Evolutionary conservation across 2,329 filamentous ascomycete species (phyloP).

Genomic region (Beauveria sp.): DNA sequence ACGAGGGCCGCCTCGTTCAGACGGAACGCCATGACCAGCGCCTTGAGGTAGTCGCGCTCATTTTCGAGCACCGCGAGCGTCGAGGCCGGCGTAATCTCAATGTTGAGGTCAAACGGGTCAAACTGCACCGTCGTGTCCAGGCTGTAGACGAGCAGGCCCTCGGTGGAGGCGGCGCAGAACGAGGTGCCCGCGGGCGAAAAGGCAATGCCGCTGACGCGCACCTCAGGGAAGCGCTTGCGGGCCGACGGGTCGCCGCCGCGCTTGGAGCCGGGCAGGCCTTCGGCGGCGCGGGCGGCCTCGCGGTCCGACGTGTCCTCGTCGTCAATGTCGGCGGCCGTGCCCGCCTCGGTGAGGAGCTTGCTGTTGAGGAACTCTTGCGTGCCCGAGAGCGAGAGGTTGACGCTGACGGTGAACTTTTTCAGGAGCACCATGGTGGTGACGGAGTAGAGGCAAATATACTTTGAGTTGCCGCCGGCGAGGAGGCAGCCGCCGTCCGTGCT

Average conservation of each 20-base stretch:
- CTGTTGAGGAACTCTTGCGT: constrained; percentile 97
- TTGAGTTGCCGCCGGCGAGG: constrained; percentile 89
- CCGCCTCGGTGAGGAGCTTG: constrained; percentile 82
- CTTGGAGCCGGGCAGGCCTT: constrained; percentile 74
- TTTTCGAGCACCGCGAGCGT: constrained; percentile 61
- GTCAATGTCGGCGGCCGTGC: constrained; percentile 76
- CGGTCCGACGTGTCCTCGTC: constrained; percentile 82
- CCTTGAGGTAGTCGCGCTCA: constrained; percentile 79
- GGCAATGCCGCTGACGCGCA: constrained; percentile 74
- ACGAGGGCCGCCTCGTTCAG: constrained; percentile 80
- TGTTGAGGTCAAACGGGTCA: constrained; percentile 92
- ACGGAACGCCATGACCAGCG: constrained; percentile 93
- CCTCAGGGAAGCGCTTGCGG: constrained; percentile 68
- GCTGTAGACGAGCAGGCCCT: constrained; percentile 89
- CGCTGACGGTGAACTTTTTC: constrained; percentile 91
- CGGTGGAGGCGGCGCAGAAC: constrained; percentile 92
- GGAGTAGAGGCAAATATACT: constrained; percentile 98
- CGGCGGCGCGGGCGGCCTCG: constrained; percentile 71
- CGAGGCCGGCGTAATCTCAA: constrained; percentile 83
- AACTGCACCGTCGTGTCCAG: constrained; percentile 79
- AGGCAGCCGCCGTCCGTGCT: constrained; percentile 88
- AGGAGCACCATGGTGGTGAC: constrained; percentile 83
- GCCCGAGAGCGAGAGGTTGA: constrained; percentile 91
- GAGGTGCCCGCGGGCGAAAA: constrained; percentile 85
- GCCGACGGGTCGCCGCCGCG: constrained; percentile 74